Evolutionary conservation across 2,329 filamentous ascomycete species (phyloP), one percentile per base, ranked within the genome.

Genomic region (Colletotrichum musicola): DNA sequence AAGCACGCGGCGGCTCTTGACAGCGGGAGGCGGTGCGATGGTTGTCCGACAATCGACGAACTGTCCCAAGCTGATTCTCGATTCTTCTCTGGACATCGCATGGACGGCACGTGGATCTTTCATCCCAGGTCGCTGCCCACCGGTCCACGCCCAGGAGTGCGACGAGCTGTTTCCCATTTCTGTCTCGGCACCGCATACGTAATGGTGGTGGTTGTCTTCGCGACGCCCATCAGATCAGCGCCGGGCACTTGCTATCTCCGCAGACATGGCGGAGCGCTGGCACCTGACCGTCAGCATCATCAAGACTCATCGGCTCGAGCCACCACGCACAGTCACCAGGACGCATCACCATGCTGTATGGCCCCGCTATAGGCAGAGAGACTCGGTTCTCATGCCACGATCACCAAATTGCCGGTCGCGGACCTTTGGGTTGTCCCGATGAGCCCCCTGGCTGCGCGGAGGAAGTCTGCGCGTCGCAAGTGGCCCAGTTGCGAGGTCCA

Each of bases 201-300:
- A 35, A 35, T 10, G 7, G 10, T 51, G 46, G 22, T 60, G 20
- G 30, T 51, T 30, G 16, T 59, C n/a, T 40, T 35, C 44, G n/a
- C 13, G 14, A 44, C 27, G 10, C n/a, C 46, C 54, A 20, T 25
- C 27, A 42, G 44, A n/a, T 14, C 49, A 2, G 27, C 25, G 13
- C 40, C 27, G 57, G 20, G 18, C 30, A 60, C 9, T 51, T 22
- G 27, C 42, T 35, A 27, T 10, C 18, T 63, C 27, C n/a, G 54
- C 20, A 40, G 49, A 18, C 13, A 61, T 64, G 64, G 60, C 64
- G 40, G 54, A 47, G 42, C 22, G 30, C 42, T 18, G 10, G n/a
- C 16, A 22, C 18, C 27, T 42, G 6, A 18, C 30, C 9, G 30
- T 25, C 27, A 55, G 22, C 5, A 59, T 54, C 54, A 58, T 27